Percentiles rank a stretch among this genome's conserved stretches.
These are phyloP conservation scores for Tephrocybe sp. DNA, from an alignment of 768 basidiomycete species.

Conservation along the genomic window DNA sequence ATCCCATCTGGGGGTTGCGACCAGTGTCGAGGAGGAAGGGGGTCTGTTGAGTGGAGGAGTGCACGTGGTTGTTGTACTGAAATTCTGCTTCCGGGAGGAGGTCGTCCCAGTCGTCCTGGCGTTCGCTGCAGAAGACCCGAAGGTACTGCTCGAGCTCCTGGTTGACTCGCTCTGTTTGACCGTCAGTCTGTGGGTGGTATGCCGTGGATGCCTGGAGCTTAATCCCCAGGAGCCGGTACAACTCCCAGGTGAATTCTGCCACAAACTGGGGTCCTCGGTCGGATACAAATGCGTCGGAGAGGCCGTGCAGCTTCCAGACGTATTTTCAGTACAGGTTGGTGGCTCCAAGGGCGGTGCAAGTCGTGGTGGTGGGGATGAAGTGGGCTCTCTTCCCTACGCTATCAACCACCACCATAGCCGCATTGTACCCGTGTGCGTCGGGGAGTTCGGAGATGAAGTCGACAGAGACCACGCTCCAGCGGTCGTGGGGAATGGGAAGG, in stretches of 20 bases:
- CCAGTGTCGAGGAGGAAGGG: slow-evolving; percentile 17
- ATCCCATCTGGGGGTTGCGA: slow-evolving; percentile 12
- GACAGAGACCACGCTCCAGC: neutral
- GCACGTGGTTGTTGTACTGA: no score
- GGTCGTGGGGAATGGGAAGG: neutral
- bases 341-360: neutral
- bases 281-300: neutral
- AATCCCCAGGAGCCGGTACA: slow-evolving; percentile 2
- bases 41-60: slow-evolving; percentile 8
- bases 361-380: no score
- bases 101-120: no score
- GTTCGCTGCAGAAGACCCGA: no score
- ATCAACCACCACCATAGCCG: slow-evolving; percentile 6
- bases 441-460: no score
- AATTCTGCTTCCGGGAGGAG: no score
- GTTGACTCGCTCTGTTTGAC: slow-evolving; percentile 7
- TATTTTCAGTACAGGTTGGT: slow-evolving; percentile 1
- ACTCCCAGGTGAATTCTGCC: slow-evolving; percentile 2
- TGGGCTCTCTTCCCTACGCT: slow-evolving; percentile 1
- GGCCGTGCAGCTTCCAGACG: slow-evolving; percentile 6
- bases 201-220: neutral
- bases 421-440: slow-evolving; percentile 1
- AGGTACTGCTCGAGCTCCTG: no score
- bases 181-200: slow-evolving; percentile 8
- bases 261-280: slow-evolving; percentile 10